Conservation (phyloP, 1,284 basidiomycete genomes). For the Trichosporon sp. region DNA sequence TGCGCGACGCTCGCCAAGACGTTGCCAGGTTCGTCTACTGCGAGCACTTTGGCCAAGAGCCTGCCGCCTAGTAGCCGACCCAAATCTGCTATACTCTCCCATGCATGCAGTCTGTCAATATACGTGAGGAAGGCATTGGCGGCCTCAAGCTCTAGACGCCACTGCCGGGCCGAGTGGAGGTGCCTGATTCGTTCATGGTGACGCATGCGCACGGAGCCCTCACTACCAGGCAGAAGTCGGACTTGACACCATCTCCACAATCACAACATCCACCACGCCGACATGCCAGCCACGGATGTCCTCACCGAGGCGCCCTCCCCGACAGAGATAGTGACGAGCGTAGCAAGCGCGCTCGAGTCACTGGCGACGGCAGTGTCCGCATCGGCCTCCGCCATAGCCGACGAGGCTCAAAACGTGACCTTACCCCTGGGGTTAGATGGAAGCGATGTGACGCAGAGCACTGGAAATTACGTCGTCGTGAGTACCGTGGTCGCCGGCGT, state of each 20-base stretch:
- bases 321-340: not conserved
- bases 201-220: not conserved
- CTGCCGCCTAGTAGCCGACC: not conserved
- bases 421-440: constrained; percentile 10
- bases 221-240: not conserved
- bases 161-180: not conserved
- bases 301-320: not conserved
- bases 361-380: constrained; percentile 11
- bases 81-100: not conserved
- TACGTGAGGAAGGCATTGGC: not conserved
- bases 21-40: constrained; percentile 22
- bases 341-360: constrained; percentile 15
- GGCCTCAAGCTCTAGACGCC: not conserved
- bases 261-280: not conserved
- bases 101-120: not conserved
- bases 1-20: constrained; percentile 21
- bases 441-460: constrained; percentile 13
- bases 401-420: constrained; percentile 6
- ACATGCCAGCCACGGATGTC: not conserved
- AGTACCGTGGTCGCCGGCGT: not conserved
- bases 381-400: not conserved
- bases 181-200: not conserved
- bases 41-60: constrained; percentile 24
- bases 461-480: constrained; percentile 29
- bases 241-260: constrained; percentile 1